These are phyloP conservation scores for Dactylella cylindrospora DNA, from an alignment of 2,329 filamentous ascomycete genomes.

Conservation along the genomic window DNA sequence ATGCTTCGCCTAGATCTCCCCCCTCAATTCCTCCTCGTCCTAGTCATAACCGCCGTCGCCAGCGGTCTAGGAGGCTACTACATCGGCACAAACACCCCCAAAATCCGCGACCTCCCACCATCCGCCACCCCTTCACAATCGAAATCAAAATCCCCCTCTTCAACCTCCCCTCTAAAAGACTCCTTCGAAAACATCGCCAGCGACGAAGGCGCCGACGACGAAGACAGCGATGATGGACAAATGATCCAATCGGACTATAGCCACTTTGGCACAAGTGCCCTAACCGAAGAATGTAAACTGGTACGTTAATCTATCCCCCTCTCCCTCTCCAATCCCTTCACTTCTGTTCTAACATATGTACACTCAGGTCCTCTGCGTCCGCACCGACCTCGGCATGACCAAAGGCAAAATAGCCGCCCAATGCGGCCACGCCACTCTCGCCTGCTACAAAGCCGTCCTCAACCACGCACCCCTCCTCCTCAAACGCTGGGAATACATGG, in stretches of 20 bases:
- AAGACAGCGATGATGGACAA: constrained; percentile 46
- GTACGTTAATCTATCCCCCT: constrained; percentile 16
- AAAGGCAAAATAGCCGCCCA: constrained; percentile 98
- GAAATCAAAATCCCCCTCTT: constrained; percentile 11
- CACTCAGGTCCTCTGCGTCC: constrained; percentile 66
- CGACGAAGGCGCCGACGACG: constrained; percentile 39
- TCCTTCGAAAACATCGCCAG: constrained; percentile 45
- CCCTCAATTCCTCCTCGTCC: constrained; percentile 36
- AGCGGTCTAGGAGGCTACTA: constrained; percentile 48
- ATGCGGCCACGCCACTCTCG: constrained; percentile 91
- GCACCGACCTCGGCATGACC: constrained; percentile 94
- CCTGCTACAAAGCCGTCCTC: constrained; percentile 86
- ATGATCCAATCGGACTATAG: constrained; percentile 42
- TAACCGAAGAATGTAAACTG: constrained; percentile 48
- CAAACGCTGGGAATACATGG: constrained; percentile 77
- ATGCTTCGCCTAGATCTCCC: constrained; percentile 38
- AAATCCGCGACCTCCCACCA: constrained; percentile 29
- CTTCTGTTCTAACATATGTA: background rate
- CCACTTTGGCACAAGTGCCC: constrained; percentile 25
- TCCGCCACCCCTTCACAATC: background rate
- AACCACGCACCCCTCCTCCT: constrained; percentile 64
- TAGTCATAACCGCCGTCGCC: constrained; percentile 46
- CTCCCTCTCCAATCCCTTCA: background rate
- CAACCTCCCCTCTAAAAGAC: constrained; percentile 20
- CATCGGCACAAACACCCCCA: constrained; percentile 46